Percentiles rank a stretch among this genome's conserved stretches.
These are phyloP conservation scores for Penicillium mononematosum DNA, from an alignment of 495 filamentous ascomycete genomes.

Conservation along the genomic window DNA sequence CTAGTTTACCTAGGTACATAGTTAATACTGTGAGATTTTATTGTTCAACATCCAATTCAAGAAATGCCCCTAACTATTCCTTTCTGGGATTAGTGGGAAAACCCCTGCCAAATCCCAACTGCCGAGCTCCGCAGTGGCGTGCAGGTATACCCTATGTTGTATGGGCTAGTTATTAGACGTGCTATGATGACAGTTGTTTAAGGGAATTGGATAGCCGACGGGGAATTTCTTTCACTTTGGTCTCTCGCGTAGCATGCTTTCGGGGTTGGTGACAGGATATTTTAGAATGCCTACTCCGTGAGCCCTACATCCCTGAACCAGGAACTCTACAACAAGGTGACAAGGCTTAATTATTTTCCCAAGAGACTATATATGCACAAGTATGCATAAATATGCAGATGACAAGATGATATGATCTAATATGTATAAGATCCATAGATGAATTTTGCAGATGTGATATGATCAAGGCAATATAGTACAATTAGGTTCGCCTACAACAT, in stretches of 20 bases:
- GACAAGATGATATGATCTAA: background rate
- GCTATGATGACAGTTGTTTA: background rate
- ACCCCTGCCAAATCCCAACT: conserved; percentile 17
- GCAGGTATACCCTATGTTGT: conserved; percentile 1
- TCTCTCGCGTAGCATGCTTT: conserved; percentile 6
- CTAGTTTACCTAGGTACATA: background rate
- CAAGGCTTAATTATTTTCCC: background rate
- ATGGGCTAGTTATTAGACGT: background rate
- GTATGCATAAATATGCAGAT: background rate
- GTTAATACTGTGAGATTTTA: background rate
- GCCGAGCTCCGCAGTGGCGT: conserved; percentile 15
- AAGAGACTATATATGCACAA: background rate
- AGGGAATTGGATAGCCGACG: background rate
- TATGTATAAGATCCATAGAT: background rate
- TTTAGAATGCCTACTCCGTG: conserved; percentile 8
- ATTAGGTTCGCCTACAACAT: background rate
- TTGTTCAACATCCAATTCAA: background rate
- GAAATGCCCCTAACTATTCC: conserved; percentile 2
- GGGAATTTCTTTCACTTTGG: background rate
- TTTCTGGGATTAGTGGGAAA: conserved; percentile 18
- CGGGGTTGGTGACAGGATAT: conserved; percentile 7
- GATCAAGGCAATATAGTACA: background rate
- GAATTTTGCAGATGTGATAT: background rate
- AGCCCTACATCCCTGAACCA: background rate
- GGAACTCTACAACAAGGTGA: background rate